Evolutionary conservation across 2,329 filamentous ascomycete genomes (phyloP).

Genomic region (Diaporthe capsici): DNA sequence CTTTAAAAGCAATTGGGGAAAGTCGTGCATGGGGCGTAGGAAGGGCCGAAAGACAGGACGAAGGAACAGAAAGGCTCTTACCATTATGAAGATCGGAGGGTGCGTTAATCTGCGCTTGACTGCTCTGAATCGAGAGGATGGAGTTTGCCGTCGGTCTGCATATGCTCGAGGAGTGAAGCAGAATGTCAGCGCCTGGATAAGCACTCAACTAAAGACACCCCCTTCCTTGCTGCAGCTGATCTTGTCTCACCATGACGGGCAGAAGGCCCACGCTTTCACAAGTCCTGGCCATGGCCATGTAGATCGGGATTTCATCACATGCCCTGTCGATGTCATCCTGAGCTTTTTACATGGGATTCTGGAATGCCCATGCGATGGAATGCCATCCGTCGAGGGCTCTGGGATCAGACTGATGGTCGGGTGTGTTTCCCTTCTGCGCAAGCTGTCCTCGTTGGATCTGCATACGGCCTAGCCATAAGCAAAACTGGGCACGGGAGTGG

Average conservation of each 20-base stretch:
- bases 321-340: background rate
- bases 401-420: background rate
- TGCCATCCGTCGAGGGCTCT: background rate
- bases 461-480: conserved; percentile 1
- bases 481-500: background rate
- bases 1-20: background rate
- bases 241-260: conserved; percentile 4
- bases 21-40: background rate
- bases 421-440: background rate
- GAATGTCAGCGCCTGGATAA: background rate
- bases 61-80: background rate
- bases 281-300: background rate
- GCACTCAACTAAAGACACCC: conserved; percentile 19
- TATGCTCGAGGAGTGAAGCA: conserved; percentile 3
- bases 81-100: background rate
- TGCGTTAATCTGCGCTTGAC: background rate
- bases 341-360: conserved; percentile 1
- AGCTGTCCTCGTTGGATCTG: background rate
- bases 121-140: background rate
- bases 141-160: conserved; percentile 23
- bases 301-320: conserved; percentile 25
- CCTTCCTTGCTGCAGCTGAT: conserved; percentile 7
- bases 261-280: background rate
- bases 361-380: conserved; percentile 21
- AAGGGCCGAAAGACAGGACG: background rate